Evolutionary conservation across 2,329 filamentous ascomycete species (phyloP).

Genomic region (Ceratocystiopsis sp.): DNA sequence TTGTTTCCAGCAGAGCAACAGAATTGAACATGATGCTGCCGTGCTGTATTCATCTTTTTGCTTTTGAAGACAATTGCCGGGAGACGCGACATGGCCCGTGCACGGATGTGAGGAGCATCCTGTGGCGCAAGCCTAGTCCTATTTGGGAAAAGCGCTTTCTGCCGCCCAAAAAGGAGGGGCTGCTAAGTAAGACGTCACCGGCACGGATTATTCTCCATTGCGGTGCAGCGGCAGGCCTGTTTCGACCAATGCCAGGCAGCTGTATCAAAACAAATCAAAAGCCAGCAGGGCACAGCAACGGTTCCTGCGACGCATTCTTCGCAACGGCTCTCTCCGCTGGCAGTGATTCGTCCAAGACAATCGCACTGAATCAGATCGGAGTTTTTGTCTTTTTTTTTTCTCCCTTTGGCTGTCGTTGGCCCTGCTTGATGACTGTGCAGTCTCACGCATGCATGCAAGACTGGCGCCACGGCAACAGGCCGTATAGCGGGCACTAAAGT

Average conservation of each 20-base stretch:
- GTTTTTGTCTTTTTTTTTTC: no score
- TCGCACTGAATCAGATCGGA: no score
- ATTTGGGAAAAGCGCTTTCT: not conserved
- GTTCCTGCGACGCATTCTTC: no score
- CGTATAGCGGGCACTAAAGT: not conserved
- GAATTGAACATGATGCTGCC: no score
- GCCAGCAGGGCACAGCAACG: no score
- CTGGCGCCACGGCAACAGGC: conserved; percentile 7
- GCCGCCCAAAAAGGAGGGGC: no score
- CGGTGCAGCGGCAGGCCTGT: not conserved
- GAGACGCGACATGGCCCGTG: conserved; percentile 10
- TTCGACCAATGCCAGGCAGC: not conserved
- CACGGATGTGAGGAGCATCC: conserved; percentile 1
- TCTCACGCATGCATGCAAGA: not conserved
- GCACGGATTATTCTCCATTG: conserved; percentile 10
- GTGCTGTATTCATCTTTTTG: not conserved
- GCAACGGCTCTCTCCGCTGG: no score
- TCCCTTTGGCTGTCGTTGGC: no score
- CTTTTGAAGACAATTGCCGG: not conserved
- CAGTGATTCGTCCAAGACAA: no score
- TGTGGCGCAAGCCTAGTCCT: conserved; percentile 1
- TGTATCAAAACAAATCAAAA: not conserved
- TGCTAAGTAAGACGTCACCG: conserved; percentile 3
- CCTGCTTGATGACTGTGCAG: not conserved
- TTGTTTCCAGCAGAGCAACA: not conserved